phyloP scores from a whole-genome alignment of 768 basidiomycete genomes.

The Gyrodon lividus region DNA sequence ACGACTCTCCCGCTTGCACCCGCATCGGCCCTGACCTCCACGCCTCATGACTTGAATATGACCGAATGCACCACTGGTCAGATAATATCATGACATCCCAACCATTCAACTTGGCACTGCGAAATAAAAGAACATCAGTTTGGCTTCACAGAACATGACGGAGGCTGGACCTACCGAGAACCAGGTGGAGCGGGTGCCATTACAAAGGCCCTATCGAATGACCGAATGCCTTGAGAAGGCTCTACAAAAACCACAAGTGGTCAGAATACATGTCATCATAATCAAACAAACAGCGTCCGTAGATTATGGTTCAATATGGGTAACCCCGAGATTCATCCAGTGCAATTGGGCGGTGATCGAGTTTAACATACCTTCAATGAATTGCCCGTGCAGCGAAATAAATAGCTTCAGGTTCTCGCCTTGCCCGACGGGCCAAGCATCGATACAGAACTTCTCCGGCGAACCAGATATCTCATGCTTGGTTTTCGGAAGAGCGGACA shows the following conservation, averaged over 20 bases:
- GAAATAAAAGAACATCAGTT: slow-evolving; percentile 12
- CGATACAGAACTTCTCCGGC: slow-evolving; percentile 81
- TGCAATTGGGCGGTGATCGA: slow-evolving; percentile 8
- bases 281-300: slow-evolving; percentile 1
- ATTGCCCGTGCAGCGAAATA: slow-evolving; percentile 85
- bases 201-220: slow-evolving; percentile 92
- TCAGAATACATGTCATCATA: slow-evolving; percentile 23
- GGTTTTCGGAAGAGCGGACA: slow-evolving; percentile 69
- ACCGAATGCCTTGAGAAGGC: slow-evolving; percentile 76
- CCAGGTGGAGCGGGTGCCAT: slow-evolving; percentile 77
- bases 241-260: slow-evolving; percentile 38
- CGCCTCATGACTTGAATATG: slow-evolving; percentile 79
- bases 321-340: slow-evolving; percentile 9
- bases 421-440: slow-evolving; percentile 75
- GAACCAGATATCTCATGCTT: slow-evolving; percentile 79
- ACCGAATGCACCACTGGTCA: slow-evolving; percentile 80
- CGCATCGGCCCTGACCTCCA: slow-evolving; percentile 76
- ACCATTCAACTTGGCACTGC: slow-evolving; percentile 73
- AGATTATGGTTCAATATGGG: slow-evolving; percentile 8
- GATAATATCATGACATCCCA: slow-evolving; percentile 92
- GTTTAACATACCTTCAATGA: slow-evolving; percentile 74
- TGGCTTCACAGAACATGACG: background rate
- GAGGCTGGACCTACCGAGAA: slow-evolving; percentile 64
- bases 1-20: slow-evolving; percentile 53
- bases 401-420: slow-evolving; percentile 57